Percentiles rank a stretch among this genome's conserved stretches.
phyloP scores from a whole-genome alignment of 208 protist genomes.

The Blastocrithidia nonstop region DNA sequence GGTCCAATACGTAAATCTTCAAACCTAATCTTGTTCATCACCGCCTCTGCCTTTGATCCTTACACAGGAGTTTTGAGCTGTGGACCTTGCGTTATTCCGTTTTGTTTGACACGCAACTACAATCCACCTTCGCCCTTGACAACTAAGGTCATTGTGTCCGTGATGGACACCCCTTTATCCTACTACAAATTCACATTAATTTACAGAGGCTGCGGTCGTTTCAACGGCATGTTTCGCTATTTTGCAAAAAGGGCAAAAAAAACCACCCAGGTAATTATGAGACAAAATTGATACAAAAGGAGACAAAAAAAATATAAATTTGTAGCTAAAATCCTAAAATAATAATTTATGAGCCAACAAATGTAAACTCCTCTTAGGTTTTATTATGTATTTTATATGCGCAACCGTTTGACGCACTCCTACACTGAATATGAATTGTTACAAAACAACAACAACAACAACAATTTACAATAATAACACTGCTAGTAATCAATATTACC shows the following conservation, averaged over 20 bases:
- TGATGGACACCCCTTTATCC: conserved; percentile 74
- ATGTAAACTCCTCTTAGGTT: no score
- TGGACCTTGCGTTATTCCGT: conserved; percentile 39
- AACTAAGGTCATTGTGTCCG: conserved; percentile 80
- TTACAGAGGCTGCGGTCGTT: conserved; percentile 47
- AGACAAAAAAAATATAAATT: no score
- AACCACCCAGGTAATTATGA: no score
- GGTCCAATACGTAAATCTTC: conserved; percentile 68
- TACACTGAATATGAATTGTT: no score
- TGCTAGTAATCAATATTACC: not conserved
- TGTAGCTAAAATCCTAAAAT: no score
- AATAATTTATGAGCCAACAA: no score
- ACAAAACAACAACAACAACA: no score
- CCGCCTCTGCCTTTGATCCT: conserved; percentile 15
- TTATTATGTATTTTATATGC: no score
- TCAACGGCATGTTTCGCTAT: conserved; percentile 61
- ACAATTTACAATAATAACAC: no score
- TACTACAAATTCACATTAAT: conserved; percentile 38
- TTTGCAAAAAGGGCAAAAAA: no score
- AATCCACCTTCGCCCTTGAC: conserved; percentile 74
- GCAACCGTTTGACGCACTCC: no score
- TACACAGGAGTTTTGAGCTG: conserved; percentile 4
- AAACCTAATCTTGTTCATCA: conserved; percentile 72
- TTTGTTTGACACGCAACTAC: conserved; percentile 81
- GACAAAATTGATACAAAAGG: no score